Evolutionary conservation across 2,329 filamentous ascomycete genomes (phyloP).

Genomic region (Clathrospora elynae): DNA sequence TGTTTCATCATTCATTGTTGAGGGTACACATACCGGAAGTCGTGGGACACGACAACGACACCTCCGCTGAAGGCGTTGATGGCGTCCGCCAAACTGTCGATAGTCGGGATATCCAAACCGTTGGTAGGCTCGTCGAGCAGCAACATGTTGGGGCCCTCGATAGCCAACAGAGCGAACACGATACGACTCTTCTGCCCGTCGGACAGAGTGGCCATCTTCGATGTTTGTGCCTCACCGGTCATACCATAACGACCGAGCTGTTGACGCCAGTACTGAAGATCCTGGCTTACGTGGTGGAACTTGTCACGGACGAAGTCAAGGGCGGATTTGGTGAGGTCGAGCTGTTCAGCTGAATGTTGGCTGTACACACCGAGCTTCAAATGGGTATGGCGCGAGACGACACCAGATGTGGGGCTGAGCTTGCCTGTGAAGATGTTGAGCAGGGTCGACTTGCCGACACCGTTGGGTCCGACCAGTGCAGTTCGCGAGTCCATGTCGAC

Average conservation of each 20-base stretch:
- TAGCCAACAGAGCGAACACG: conserved; percentile 93
- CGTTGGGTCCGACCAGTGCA: conserved; percentile 95
- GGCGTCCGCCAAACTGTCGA: conserved; percentile 94
- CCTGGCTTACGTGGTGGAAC: conserved; percentile 85
- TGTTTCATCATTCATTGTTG: not conserved
- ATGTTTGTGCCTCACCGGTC: conserved; percentile 90
- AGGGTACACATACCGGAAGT: conserved; percentile 78
- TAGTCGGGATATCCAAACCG: conserved; percentile 98
- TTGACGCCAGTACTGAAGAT: conserved; percentile 99
- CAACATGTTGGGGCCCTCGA: conserved; percentile 96
- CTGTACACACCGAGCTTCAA: conserved; percentile 98
- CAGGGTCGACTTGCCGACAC: conserved; percentile 98
- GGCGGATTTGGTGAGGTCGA: conserved; percentile 96
- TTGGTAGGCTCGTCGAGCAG: conserved; percentile 98
- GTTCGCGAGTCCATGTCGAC: conserved; percentile 99
- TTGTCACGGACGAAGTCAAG: conserved; percentile 98
- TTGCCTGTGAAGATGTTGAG: conserved; percentile 96
- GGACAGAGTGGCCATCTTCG: conserved; percentile 95
- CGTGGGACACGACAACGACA: conserved; percentile 97
- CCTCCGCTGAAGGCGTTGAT: conserved; percentile 96
- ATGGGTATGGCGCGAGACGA: conserved; percentile 91
- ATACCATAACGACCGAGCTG: conserved; percentile 95
- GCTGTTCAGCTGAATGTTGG: conserved; percentile 97
- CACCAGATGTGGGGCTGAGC: conserved; percentile 80
- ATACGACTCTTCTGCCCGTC: conserved; percentile 98